Conservation (phyloP, 2,329 filamentous ascomycete species). For the Ceratocystis colombiana region DNA sequence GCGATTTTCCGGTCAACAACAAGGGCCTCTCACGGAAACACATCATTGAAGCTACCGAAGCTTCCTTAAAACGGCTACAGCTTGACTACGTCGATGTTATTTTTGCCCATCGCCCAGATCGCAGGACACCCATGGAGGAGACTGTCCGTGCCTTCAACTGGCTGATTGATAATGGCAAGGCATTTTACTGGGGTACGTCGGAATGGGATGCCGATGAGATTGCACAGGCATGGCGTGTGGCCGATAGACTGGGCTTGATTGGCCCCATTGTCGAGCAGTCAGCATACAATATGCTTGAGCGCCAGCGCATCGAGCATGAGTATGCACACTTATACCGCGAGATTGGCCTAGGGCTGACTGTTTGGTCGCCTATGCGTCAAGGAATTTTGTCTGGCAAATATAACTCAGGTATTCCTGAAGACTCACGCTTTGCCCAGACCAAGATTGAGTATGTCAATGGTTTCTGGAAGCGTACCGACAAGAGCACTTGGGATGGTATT, state of each 20-base stretch:
- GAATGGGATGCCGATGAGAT: conserved; percentile 60
- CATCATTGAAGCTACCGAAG: conserved; percentile 55
- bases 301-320: conserved; percentile 54
- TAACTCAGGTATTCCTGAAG: conserved; percentile 47
- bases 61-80: conserved; percentile 48
- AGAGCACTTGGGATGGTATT: conserved; percentile 45
- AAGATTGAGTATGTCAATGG: conserved; percentile 47
- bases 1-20: conserved; percentile 56
- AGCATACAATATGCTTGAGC: conserved; percentile 53
- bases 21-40: conserved; percentile 59
- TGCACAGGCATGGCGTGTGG: conserved; percentile 50
- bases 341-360: conserved; percentile 51
- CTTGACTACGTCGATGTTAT: conserved; percentile 57
- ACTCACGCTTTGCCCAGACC: conserved; percentile 48
- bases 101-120: conserved; percentile 59
- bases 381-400: conserved; percentile 60
- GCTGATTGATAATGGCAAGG: conserved; percentile 56
- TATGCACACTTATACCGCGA: conserved; percentile 51
- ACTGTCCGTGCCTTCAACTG: conserved; percentile 61
- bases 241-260: conserved; percentile 51
- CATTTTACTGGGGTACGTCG: conserved; percentile 61
- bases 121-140: conserved; percentile 59
- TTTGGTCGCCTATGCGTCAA: conserved; percentile 48
- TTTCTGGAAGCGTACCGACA: conserved; percentile 42
- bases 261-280: conserved; percentile 59